Percentiles rank a stretch among this genome's conserved stretches.
Evolutionary conservation across 2,329 filamentous ascomycete species (phyloP).

Genomic region (Cladophialophora chaetospira): DNA sequence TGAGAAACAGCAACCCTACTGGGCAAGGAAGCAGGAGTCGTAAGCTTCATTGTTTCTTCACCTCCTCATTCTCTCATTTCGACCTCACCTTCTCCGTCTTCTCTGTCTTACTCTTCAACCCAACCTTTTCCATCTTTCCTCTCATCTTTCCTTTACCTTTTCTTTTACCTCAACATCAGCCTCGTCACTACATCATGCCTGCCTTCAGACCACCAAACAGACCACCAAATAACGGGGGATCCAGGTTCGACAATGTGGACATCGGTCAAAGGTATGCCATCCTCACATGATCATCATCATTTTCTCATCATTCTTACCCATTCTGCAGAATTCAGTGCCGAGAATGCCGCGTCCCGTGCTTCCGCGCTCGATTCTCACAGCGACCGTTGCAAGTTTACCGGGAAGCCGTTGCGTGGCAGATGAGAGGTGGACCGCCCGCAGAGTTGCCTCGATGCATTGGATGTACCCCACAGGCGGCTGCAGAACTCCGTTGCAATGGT

Average conservation of each 20-base stretch:
- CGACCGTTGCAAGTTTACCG: conserved; percentile 46
- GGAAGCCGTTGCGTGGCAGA: conserved; percentile 9
- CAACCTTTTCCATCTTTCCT: background rate
- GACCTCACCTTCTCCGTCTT: background rate
- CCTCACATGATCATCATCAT: background rate
- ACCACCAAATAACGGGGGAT: background rate
- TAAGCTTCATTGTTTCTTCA: conserved; percentile 11
- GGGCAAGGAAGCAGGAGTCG: conserved; percentile 24
- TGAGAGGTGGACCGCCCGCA: conserved; percentile 27
- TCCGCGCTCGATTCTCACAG: conserved; percentile 47
- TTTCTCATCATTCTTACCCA: background rate
- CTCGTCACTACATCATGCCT: background rate
- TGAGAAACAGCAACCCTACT: conserved; percentile 21
- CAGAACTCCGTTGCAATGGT: conserved; percentile 52
- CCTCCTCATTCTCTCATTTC: background rate
- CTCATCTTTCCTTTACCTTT: background rate
- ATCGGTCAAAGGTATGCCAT: background rate
- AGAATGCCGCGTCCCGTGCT: conserved; percentile 48
- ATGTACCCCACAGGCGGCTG: conserved; percentile 47
- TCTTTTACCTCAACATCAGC: background rate
- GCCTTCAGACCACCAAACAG: background rate
- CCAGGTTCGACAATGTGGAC: background rate
- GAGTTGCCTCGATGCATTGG: conserved; percentile 43
- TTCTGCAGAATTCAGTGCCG: conserved; percentile 49
- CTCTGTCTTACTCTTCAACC: background rate